These are phyloP conservation scores for Scheffersomyces amazonensis DNA, from an alignment of 805 yeast species.

Conservation along the genomic window DNA sequence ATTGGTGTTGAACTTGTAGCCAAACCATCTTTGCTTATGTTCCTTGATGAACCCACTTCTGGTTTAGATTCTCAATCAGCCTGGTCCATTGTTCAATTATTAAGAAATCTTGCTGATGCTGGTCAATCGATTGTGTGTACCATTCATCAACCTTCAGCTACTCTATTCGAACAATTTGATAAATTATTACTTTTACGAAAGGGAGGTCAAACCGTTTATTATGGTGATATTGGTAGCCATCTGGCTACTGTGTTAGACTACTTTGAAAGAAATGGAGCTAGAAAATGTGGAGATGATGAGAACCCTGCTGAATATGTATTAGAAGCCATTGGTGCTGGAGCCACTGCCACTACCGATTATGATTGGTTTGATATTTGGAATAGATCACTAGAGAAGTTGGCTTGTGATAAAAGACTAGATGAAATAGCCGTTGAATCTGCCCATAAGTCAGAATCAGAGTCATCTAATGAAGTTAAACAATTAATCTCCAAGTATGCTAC, in stretches of 20 bases:
- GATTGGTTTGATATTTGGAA: conserved; percentile 69
- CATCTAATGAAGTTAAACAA: neutral
- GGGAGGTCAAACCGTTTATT: conserved; percentile 21
- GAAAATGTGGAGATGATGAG: conserved; percentile 52
- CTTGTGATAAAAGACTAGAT: conserved; percentile 8
- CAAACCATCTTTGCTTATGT: conserved; percentile 37
- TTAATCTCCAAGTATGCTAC: conserved; percentile 13
- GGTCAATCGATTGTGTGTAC: conserved; percentile 71
- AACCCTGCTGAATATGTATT: conserved; percentile 29
- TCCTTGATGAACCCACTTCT: too few species aligned
- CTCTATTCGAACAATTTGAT: conserved; percentile 39
- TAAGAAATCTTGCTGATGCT: conserved; percentile 42
- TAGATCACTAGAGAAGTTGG: conserved; percentile 15
- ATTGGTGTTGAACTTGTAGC: conserved; percentile 17
- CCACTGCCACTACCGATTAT: conserved; percentile 55
- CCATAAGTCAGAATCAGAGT: neutral
- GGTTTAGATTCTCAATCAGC: conserved; percentile 57
- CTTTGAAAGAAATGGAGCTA: conserved; percentile 36
- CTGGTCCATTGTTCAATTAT: conserved; percentile 53
- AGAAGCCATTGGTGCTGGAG: conserved; percentile 74
- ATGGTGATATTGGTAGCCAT: conserved; percentile 22
- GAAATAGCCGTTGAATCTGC: conserved; percentile 6
- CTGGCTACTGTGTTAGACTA: conserved; percentile 15
- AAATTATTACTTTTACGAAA: conserved; percentile 25
- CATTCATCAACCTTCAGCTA: conserved; percentile 52